Conservation (phyloP, 1,284 basidiomycete genomes). For the Acaromyces ingoldii region DNA sequence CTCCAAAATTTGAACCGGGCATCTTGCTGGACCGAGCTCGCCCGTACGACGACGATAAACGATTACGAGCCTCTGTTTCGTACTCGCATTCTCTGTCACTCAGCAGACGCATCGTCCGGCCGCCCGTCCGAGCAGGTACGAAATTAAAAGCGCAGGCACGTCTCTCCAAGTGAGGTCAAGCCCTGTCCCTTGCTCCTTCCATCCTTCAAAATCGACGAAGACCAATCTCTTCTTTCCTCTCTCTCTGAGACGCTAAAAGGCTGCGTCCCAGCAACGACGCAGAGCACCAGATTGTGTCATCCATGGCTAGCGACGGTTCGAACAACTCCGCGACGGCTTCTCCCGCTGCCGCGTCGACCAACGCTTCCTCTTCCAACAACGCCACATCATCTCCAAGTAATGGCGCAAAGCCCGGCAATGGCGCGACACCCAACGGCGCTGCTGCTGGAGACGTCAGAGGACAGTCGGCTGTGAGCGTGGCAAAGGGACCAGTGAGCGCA, state of each 20-base stretch:
- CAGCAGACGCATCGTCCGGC: too few species aligned
- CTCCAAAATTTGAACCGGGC: too few species aligned
- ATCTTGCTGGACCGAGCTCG: too few species aligned
- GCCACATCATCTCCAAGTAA: background rate
- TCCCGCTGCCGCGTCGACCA: background rate
- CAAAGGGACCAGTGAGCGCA: conserved; percentile 28
- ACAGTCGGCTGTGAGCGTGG: conserved; percentile 43
- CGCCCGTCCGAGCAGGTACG: too few species aligned
- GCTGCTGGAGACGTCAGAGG: conserved; percentile 19
- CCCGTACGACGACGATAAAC: too few species aligned
- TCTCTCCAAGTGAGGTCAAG: too few species aligned
- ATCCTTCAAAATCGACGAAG: background rate
- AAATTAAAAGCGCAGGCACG: too few species aligned
- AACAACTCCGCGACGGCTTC: background rate
- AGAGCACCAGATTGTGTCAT: background rate
- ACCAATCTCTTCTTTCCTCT: too few species aligned
- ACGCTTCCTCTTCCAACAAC: background rate
- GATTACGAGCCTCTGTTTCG: too few species aligned
- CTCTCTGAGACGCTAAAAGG: background rate
- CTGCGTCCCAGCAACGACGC: background rate
- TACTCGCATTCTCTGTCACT: too few species aligned
- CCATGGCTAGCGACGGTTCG: background rate
- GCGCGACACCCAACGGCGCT: conserved; percentile 2
- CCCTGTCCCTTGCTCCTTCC: background rate
- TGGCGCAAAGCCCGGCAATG: background rate